These are phyloP conservation scores for Pugionium cornutum DNA, from an alignment of 345 rosid genomes.

Conservation along the genomic window DNA sequence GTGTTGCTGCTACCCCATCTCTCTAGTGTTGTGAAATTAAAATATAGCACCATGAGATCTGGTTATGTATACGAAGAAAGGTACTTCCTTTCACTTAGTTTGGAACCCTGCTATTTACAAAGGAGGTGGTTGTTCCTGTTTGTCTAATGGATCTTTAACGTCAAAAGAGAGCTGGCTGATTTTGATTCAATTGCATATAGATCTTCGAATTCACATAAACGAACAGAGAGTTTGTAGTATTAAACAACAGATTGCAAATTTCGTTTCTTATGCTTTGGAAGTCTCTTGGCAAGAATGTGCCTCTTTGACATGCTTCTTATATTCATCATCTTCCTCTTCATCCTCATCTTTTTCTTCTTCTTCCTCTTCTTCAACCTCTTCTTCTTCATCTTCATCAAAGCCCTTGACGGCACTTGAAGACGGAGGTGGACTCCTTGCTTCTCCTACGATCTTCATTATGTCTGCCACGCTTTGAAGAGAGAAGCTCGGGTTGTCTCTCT, in stretches of 20 bases:
- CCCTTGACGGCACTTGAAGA: slow-evolving; percentile 55
- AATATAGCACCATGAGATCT: slow-evolving; percentile 32
- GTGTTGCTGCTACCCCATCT: slow-evolving; percentile 20
- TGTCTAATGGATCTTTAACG: slow-evolving; percentile 15
- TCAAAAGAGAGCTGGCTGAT: background rate
- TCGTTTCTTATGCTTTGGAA: slow-evolving; percentile 44
- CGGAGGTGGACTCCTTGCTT: slow-evolving; percentile 76
- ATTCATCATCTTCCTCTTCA: slow-evolving; percentile 69
- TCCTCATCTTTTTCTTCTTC: slow-evolving; percentile 62
- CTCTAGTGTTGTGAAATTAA: slow-evolving; percentile 36
- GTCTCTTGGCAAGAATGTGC: slow-evolving; percentile 82
- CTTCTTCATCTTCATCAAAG: slow-evolving; percentile 69
- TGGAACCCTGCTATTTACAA: slow-evolving; percentile 28
- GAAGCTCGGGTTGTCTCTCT: slow-evolving; percentile 69
- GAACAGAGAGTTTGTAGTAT: slow-evolving; percentile 1
- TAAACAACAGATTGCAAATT: slow-evolving; percentile 9
- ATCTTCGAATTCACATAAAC: slow-evolving; percentile 15
- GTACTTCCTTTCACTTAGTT: slow-evolving; percentile 33
- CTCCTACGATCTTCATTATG: slow-evolving; percentile 86
- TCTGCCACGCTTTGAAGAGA: slow-evolving; percentile 79
- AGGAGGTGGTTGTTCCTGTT: slow-evolving; percentile 16
- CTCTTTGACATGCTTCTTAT: slow-evolving; percentile 85
- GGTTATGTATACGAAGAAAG: slow-evolving; percentile 36
- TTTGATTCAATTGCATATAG: slow-evolving; percentile 17
- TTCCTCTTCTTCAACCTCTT: slow-evolving; percentile 57